Evolutionary conservation across 306 rosid genomes (phyloP), one percentile per base, ranked within the genome.

Genomic region (Vachellia collinsii): DNA sequence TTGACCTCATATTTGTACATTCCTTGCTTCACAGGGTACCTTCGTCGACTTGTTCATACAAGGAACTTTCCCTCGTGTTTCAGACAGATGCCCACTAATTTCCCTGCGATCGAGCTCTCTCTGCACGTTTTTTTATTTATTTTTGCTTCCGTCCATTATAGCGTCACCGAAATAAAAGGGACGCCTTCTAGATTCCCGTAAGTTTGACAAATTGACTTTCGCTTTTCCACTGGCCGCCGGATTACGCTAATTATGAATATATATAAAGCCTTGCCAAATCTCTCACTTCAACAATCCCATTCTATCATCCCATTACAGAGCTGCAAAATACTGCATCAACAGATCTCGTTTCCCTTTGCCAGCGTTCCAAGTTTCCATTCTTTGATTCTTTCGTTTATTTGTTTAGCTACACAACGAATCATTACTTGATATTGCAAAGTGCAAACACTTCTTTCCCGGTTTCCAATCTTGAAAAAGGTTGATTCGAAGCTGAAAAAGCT

Each of bases 361-460:
- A 0, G 9, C 5, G 0, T 44, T 46, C 17, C 63, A n/a, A 41
- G 51, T 43, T 53, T 53, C 29, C 41, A 53, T 25, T 50, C 71
- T 56, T 81, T 69, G 0, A 67, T 81, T 81, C 77, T 68, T 69
- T 81, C 37, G 17, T 7, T 41, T 5, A 17, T 29, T 72, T 36
- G 63, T 72, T 14, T 29, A 29, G 34, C 34, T 29, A 29, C 34
- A 29, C 34, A 4, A 48, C 19, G 8, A 48, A 48, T 19, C 59
- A 1, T 53, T 53, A 7, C 10, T 53, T 19, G 59, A 19, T 53
- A 53, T 16, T 53, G 22, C 59, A 53, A 53, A 53, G 5, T 53
- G 22, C 59, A 53, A 53, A 53, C 23, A 16, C 22, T 17, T 19
- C 23, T 1, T 48, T 14, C n/a, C 54, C n/a, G 13, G 54, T 13